Evolutionary conservation across 1,284 basidiomycete genomes (phyloP), one percentile per base, ranked within the genome.

Genomic region (Ustanciosporium gigantosporum): DNA sequence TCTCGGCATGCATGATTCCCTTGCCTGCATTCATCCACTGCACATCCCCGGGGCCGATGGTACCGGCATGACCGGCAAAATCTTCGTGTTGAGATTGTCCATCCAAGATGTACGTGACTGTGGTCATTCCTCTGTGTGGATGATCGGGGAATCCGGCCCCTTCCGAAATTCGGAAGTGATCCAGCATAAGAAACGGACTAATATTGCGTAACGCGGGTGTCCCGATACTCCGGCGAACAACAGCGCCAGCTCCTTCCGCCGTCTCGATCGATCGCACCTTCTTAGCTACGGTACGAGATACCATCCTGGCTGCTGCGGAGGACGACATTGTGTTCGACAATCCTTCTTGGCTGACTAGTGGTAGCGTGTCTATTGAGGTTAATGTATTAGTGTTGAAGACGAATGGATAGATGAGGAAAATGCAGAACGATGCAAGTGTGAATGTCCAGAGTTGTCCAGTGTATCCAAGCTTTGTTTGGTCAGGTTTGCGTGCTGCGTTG

Each of bases 141-240:
- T 94, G 91, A 74, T 94, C 80, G 0, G 81, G 79, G 68, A 84
- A 84, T 1, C 82, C 82, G 16, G 80, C 78, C 13, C 81, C 82
- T 25, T 76, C 73, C 2, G 15, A 84, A 45, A 82, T 76, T 81
- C 84, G 85, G 55, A 62, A 55, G 5, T 66, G 52, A 29, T 31
- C 57, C 17, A 61, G 50, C 88, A 95, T 88, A 45, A 97, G 82
- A 82, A 96, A 96, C 0, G 92, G 93, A 0, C 87, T 87, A 36
- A 95, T 80, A 76, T 92, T 95, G 46, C 86, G 82, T 19, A 97
- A 82, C 36, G 79, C 81, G 75, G 81, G 81, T 2, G 86, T 84
- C 11, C 93, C 93, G 66, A 97, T 95, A 22, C 88, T 90, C 36
- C 94, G 83, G 51, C 91, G 84, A n/a, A 97, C 93, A 36, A 83